phyloP scores from a whole-genome alignment of 202 grass and related monocot species.

The Eragrostis tef region DNA sequence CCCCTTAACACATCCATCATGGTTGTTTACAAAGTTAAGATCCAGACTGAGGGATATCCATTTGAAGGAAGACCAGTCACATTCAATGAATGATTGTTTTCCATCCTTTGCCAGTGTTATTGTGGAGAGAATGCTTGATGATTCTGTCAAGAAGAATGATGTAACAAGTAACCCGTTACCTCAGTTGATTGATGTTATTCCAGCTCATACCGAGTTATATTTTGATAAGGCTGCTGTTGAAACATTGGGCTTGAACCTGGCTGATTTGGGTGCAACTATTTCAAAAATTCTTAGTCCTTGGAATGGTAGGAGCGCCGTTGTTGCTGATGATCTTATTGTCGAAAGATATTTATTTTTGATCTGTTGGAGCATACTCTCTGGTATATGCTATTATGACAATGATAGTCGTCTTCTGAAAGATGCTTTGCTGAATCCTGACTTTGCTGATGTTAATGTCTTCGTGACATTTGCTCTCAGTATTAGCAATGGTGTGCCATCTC shows the following conservation, averaged over 20 bases:
- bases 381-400: slow-evolving; percentile 49
- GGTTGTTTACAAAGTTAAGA: slow-evolving; percentile 82
- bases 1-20: slow-evolving; percentile 71
- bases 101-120: slow-evolving; percentile 69
- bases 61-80: slow-evolving; percentile 48
- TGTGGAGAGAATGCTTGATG: slow-evolving; percentile 57
- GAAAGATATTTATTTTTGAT: slow-evolving; percentile 89
- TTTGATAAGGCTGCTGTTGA: slow-evolving; percentile 56
- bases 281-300: slow-evolving; percentile 75
- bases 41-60: slow-evolving; percentile 78
- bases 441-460: slow-evolving; percentile 61
- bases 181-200: slow-evolving; percentile 79
- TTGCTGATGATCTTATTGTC: slow-evolving; percentile 74
- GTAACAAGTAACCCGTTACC: slow-evolving; percentile 60
- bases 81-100: slow-evolving; percentile 60
- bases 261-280: slow-evolving; percentile 55
- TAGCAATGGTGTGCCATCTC: slow-evolving; percentile 45
- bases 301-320: slow-evolving; percentile 64
- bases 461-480: slow-evolving; percentile 65
- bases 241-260: slow-evolving; percentile 62
- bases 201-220: slow-evolving; percentile 53
- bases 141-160: slow-evolving; percentile 60
- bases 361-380: slow-evolving; percentile 72
- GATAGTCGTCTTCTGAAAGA: slow-evolving; percentile 46
- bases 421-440: slow-evolving; percentile 59